Percentiles rank a stretch among this genome's conserved stretches.
These are phyloP conservation scores for Pyricularia pennisetigena DNA, from an alignment of 2,329 filamentous ascomycete genomes.

Conservation along the genomic window DNA sequence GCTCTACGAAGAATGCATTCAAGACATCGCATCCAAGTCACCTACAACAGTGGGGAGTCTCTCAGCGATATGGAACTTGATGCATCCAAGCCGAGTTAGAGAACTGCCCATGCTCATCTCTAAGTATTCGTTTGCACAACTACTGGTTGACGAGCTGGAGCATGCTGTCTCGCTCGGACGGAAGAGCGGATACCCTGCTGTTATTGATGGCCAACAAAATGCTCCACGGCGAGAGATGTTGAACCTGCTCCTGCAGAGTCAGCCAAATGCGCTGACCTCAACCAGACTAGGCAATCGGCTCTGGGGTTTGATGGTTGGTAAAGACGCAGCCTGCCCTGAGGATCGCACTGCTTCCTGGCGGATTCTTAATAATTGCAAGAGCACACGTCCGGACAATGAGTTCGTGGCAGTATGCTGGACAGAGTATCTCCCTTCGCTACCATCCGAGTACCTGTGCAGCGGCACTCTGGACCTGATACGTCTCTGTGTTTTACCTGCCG, in stretches of 20 bases:
- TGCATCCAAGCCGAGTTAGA: conserved; percentile 12
- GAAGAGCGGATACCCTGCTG: conserved; percentile 28
- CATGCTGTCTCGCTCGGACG: conserved; percentile 35
- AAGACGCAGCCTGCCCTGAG: conserved; percentile 43
- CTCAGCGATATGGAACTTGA: conserved; percentile 45
- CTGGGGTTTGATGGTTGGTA: conserved; percentile 66
- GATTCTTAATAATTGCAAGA: conserved; percentile 37
- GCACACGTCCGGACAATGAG: conserved; percentile 39
- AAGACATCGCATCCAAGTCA: conserved; percentile 56
- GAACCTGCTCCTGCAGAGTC: conserved; percentile 45
- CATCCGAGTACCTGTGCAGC: conserved; percentile 46
- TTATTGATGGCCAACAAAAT: conserved; percentile 38
- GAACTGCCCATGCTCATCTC: conserved; percentile 49
- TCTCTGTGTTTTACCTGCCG: conserved; percentile 34
- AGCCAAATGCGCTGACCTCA: conserved; percentile 49
- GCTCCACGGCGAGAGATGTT: conserved; percentile 48
- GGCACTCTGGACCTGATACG: conserved; percentile 56
- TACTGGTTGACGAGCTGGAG: conserved; percentile 57
- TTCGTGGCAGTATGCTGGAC: conserved; percentile 45
- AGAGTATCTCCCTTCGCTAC: conserved; percentile 46
- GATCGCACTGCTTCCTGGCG: conserved; percentile 63
- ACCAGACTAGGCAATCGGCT: conserved; percentile 51
- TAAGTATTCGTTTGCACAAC: conserved; percentile 49
- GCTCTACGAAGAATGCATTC: conserved; percentile 57
- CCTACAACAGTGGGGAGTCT: conserved; percentile 62